A percentile compares a stretch with the other conserved stretches of the same genome.
These are phyloP conservation scores for Colletotrichum lindemuthianum DNA, from an alignment of 2,329 filamentous ascomycete species.

Conservation along the genomic window DNA sequence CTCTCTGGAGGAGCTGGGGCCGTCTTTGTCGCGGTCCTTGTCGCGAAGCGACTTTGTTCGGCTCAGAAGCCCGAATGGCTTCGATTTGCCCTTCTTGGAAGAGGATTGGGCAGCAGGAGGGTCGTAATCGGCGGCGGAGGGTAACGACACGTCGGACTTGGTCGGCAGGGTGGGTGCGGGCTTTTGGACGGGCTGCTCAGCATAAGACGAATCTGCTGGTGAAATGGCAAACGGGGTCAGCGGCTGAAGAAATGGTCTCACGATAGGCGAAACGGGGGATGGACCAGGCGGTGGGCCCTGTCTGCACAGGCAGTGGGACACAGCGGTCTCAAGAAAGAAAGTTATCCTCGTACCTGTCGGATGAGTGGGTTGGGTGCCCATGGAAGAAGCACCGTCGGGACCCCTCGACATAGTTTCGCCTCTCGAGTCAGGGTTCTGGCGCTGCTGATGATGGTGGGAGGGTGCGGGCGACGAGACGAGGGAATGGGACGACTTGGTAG, in stretches of 20 bases:
- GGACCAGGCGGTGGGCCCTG: conserved; percentile 34
- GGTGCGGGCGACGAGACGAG: conserved; percentile 40
- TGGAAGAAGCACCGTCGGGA: conserved; percentile 42
- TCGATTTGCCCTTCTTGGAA: conserved; percentile 63
- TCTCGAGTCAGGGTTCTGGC: conserved; percentile 48
- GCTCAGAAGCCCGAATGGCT: conserved; percentile 63
- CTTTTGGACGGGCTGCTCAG: conserved; percentile 50
- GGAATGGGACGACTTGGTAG: conserved; percentile 52
- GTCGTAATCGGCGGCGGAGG: conserved; percentile 60
- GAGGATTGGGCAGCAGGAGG: conserved; percentile 39
- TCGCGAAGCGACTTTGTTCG: conserved; percentile 64
- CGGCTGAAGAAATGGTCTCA: conserved; percentile 34
- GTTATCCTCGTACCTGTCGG: conserved; percentile 38
- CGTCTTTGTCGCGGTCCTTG: conserved; percentile 54
- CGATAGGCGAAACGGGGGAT: conserved; percentile 36
- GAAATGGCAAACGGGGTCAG: conserved; percentile 31
- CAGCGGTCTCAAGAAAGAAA: conserved; percentile 35
- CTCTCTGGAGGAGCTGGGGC: conserved; percentile 47
- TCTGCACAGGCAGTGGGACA: conserved; percentile 34
- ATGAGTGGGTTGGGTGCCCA: conserved; percentile 34
- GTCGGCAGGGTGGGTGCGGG: conserved; percentile 54
- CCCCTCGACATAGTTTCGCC: conserved; percentile 52
- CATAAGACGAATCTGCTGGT: conserved; percentile 43
- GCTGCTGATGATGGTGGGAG: conserved; percentile 32
- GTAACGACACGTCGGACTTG: conserved; percentile 63